phyloP scores from a whole-genome alignment of 2,329 filamentous ascomycete genomes.

The Pyrenophora graminea region DNA sequence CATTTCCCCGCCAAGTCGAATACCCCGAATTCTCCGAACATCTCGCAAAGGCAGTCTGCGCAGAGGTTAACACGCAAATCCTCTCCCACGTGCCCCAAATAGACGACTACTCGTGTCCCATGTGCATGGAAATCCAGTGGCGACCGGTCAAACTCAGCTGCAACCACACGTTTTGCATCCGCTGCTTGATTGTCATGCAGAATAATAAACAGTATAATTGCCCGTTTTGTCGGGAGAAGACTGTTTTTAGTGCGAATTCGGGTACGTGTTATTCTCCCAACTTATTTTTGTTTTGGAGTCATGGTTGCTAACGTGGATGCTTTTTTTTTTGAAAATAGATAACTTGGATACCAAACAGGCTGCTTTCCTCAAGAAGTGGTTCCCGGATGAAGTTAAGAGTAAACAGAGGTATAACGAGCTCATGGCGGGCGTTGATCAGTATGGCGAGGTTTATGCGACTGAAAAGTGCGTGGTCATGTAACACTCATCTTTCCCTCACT shows the following conservation, averaged over 20 bases:
- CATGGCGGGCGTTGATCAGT: slow-evolving; percentile 73
- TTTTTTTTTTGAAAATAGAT: slow-evolving; percentile 51
- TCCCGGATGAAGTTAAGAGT: slow-evolving; percentile 71
- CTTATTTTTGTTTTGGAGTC: slow-evolving; percentile 20
- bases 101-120: slow-evolving; percentile 82
- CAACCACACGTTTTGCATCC: slow-evolving; percentile 79
- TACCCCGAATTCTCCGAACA: slow-evolving; percentile 63
- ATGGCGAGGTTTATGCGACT: slow-evolving; percentile 66
- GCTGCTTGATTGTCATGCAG: slow-evolving; percentile 81
- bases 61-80: slow-evolving; percentile 72
- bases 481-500: background rate
- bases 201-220: slow-evolving; percentile 69
- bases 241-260: slow-evolving; percentile 70
- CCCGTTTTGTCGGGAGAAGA: slow-evolving; percentile 74
- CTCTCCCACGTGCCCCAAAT: slow-evolving; percentile 76
- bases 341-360: slow-evolving; percentile 72
- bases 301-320: too few species aligned
- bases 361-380: slow-evolving; percentile 74
- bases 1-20: slow-evolving; percentile 64
- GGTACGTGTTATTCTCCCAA: slow-evolving; percentile 17
- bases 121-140: slow-evolving; percentile 80
- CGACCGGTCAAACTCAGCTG: slow-evolving; percentile 78
- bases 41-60: slow-evolving; percentile 76
- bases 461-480: slow-evolving; percentile 64
- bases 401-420: slow-evolving; percentile 70